Evolutionary conservation across 345 rosid genomes (phyloP).

Genomic region (Clarkia xantiana): DNA sequence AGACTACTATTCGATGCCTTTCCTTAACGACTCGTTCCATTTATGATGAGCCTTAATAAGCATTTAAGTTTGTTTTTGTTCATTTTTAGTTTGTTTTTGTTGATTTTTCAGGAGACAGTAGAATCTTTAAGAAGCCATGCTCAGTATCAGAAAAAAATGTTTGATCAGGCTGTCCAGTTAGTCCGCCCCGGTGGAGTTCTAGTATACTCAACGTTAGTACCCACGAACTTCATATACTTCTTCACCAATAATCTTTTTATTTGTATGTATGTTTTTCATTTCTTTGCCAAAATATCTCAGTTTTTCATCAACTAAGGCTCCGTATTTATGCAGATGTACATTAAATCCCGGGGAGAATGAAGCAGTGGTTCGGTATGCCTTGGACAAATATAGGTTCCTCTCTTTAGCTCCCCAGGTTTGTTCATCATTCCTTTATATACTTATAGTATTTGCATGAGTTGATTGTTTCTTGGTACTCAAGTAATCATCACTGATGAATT

Average conservation of each 20-base stretch:
- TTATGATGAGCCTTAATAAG: not conserved
- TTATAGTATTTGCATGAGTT: not conserved
- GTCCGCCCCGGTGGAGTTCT: slow-evolving; percentile 89
- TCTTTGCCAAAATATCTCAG: not conserved
- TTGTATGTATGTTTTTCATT: too few species aligned
- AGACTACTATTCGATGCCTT: too few species aligned
- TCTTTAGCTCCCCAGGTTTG: slow-evolving; percentile 79
- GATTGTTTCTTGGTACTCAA: too few species aligned
- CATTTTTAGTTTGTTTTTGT: not conserved
- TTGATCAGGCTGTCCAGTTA: slow-evolving; percentile 94
- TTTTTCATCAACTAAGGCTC: not conserved
- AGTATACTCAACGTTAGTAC: slow-evolving; percentile 88
- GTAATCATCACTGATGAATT: not conserved
- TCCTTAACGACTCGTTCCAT: not conserved
- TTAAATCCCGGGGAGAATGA: slow-evolving; percentile 95
- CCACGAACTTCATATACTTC: not conserved
- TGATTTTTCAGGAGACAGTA: slow-evolving; percentile 49
- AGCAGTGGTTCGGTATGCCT: slow-evolving; percentile 82
- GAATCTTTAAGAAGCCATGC: slow-evolving; percentile 75
- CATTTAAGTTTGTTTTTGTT: not conserved
- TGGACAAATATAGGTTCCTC: slow-evolving; percentile 69
- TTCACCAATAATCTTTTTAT: too few species aligned
- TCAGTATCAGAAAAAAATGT: slow-evolving; percentile 75
- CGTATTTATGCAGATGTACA: slow-evolving; percentile 46
- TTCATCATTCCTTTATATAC: not conserved